Conservation (phyloP, 2,329 filamentous ascomycete species). For the Pezicula carpinea region DNA sequence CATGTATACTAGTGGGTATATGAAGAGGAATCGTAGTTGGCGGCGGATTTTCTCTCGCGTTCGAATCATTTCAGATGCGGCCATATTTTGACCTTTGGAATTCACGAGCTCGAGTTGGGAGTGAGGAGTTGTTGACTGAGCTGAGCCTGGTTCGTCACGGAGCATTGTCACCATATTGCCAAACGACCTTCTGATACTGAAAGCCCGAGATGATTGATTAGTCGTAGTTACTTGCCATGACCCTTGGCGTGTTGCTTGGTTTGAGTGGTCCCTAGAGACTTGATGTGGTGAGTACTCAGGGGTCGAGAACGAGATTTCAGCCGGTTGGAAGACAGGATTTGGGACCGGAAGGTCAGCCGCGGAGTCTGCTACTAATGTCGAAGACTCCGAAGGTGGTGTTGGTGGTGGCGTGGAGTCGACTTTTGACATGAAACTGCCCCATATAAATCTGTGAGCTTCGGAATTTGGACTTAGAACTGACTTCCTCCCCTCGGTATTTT, state of each 20-base stretch:
- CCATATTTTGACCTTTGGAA: constrained; percentile 24
- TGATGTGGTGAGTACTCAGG: background rate
- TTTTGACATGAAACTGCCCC: constrained; percentile 18
- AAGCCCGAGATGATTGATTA: constrained; percentile 8
- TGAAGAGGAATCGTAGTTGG: constrained; percentile 68
- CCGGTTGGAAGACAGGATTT: constrained; percentile 2
- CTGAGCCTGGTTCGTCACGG: constrained; percentile 10
- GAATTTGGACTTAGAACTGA: constrained; percentile 9
- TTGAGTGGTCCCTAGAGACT: constrained; percentile 4
- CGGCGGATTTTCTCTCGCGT: constrained; percentile 54
- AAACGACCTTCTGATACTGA: constrained; percentile 11
- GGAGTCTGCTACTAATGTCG: background rate
- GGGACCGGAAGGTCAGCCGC: constrained; percentile 1
- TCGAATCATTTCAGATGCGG: constrained; percentile 31
- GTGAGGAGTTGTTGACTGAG: constrained; percentile 7
- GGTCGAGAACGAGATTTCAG: background rate
- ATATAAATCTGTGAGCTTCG: constrained; percentile 25
- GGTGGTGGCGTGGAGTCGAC: constrained; percentile 15
- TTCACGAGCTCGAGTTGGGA: constrained; percentile 22
- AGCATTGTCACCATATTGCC: constrained; percentile 19
- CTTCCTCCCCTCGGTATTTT: constrained; percentile 8
- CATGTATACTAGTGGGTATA: constrained; percentile 71
- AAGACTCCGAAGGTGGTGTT: constrained; percentile 5
- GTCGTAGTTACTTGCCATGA: too few species aligned
- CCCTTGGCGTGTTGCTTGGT: too few species aligned